A percentile compares a stretch with the other conserved stretches of the same genome.
These are phyloP conservation scores for Podaxis sp. DNA, from an alignment of 768 basidiomycete genomes.

Conservation along the genomic window DNA sequence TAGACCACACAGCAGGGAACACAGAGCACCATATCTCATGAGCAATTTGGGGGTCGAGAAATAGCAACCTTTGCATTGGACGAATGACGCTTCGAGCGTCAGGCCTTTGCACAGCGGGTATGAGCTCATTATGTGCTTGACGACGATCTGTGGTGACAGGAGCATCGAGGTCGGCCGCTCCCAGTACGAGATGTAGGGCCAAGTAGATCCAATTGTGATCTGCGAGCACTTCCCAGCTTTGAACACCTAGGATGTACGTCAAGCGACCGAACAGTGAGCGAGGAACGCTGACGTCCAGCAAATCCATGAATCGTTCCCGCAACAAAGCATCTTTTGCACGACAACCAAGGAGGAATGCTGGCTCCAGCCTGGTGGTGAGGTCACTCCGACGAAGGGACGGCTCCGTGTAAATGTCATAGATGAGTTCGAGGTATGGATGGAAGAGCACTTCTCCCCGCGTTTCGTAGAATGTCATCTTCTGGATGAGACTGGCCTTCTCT, in stretches of 20 bases:
- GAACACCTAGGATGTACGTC: slow-evolving; percentile 87
- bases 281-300: slow-evolving; percentile 87
- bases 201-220: slow-evolving; percentile 95
- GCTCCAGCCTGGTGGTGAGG: slow-evolving; percentile 88
- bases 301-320: slow-evolving; percentile 83
- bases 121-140: slow-evolving; percentile 28
- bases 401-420: slow-evolving; percentile 93
- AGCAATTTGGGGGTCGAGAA: slow-evolving; percentile 72
- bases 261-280: slow-evolving; percentile 78
- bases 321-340: slow-evolving; percentile 76
- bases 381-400: slow-evolving; percentile 85
- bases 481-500: slow-evolving; percentile 87
- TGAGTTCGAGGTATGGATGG: slow-evolving; percentile 80
- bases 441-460: slow-evolving; percentile 75
- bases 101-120: slow-evolving; percentile 30
- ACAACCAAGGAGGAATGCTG: slow-evolving; percentile 90
- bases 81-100: slow-evolving; percentile 59
- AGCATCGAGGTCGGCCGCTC: slow-evolving; percentile 48
- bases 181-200: slow-evolving; percentile 85
- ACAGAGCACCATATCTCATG: slow-evolving; percentile 86
- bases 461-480: slow-evolving; percentile 87
- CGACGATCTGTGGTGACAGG: slow-evolving; percentile 37
- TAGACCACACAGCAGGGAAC: slow-evolving; percentile 85
- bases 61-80: slow-evolving; percentile 80
- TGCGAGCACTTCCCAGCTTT: slow-evolving; percentile 91